phyloP scores from a whole-genome alignment of 2,329 filamentous ascomycete genomes.

The Aspergillus pseudoviridinutans region DNA sequence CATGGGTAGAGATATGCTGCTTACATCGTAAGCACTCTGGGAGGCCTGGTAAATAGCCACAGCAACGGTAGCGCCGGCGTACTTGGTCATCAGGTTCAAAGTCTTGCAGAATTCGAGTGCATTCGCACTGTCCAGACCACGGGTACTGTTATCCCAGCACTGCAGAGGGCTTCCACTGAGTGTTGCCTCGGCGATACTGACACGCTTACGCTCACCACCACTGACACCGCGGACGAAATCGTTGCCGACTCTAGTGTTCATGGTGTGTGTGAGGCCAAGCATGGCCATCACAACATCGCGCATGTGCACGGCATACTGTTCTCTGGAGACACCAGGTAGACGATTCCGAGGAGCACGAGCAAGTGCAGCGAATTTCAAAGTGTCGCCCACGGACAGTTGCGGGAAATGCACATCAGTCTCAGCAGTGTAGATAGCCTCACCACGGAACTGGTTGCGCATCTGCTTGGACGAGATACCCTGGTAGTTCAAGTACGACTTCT shows the following conservation, averaged over 20 bases:
- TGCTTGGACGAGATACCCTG: conserved; percentile 52
- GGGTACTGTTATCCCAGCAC: conserved; percentile 49
- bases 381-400: conserved; percentile 72
- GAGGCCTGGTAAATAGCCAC: conserved; percentile 57
- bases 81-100: conserved; percentile 48
- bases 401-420: conserved; percentile 84
- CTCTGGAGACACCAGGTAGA: conserved; percentile 37
- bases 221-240: conserved; percentile 61
- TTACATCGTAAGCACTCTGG: conserved; percentile 48
- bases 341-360: conserved; percentile 52
- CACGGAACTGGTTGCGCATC: conserved; percentile 73
- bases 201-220: conserved; percentile 59
- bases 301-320: conserved; percentile 42
- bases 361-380: conserved; percentile 70
- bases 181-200: conserved; percentile 55
- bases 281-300: conserved; percentile 45
- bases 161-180: conserved; percentile 46
- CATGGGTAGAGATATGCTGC: conserved; percentile 1
- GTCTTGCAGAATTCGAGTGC: conserved; percentile 56
- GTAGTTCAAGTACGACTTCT: conserved; percentile 73
- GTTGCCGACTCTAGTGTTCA: conserved; percentile 46
- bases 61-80: conserved; percentile 47
- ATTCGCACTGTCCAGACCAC: conserved; percentile 52
- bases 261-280: conserved; percentile 49
- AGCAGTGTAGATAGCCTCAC: conserved; percentile 82